phyloP scores from a whole-genome alignment of 805 yeast species.

The Suhomyces prunicola region DNA sequence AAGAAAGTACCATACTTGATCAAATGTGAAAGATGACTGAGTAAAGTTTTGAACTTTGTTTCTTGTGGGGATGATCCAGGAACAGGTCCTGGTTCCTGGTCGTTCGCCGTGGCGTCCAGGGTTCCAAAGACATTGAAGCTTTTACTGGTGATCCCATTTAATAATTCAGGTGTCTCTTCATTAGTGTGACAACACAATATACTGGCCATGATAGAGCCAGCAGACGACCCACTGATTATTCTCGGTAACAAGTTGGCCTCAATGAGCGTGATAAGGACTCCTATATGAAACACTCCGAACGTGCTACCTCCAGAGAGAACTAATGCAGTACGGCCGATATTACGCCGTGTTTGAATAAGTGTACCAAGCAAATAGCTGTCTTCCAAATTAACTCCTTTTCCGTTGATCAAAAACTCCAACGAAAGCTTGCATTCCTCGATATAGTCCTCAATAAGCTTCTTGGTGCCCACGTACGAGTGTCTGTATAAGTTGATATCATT shows the following conservation, averaged over 20 bases:
- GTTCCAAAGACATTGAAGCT: slow-evolving; percentile 51
- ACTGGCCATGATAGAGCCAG: slow-evolving; percentile 93
- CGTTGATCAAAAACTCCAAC: slow-evolving; percentile 38
- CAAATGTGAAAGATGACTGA: slow-evolving; percentile 46
- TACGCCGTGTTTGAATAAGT: slow-evolving; percentile 82
- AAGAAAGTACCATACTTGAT: slow-evolving; percentile 88
- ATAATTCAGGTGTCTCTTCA: slow-evolving; percentile 59
- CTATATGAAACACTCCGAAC: slow-evolving; percentile 89
- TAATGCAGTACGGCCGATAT: slow-evolving; percentile 90
- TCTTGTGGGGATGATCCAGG: slow-evolving; percentile 18
- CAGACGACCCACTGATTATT: slow-evolving; percentile 90
- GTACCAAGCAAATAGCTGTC: slow-evolving; percentile 71
- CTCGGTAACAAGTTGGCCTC: slow-evolving; percentile 77
- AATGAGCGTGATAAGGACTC: slow-evolving; percentile 77
- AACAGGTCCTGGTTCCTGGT: not conserved
- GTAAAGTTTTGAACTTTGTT: slow-evolving; percentile 48
- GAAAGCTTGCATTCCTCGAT: slow-evolving; percentile 66
- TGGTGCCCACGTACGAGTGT: slow-evolving; percentile 83
- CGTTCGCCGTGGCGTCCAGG: not conserved
- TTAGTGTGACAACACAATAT: slow-evolving; percentile 77
- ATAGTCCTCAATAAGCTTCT: slow-evolving; percentile 76
- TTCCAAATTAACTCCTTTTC: slow-evolving; percentile 47
- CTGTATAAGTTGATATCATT: slow-evolving; percentile 76
- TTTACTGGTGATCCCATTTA: slow-evolving; percentile 59
- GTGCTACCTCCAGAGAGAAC: slow-evolving; percentile 97